Conservation (phyloP, 345 rosid species). For the Hirschfeldia incana region DNA sequence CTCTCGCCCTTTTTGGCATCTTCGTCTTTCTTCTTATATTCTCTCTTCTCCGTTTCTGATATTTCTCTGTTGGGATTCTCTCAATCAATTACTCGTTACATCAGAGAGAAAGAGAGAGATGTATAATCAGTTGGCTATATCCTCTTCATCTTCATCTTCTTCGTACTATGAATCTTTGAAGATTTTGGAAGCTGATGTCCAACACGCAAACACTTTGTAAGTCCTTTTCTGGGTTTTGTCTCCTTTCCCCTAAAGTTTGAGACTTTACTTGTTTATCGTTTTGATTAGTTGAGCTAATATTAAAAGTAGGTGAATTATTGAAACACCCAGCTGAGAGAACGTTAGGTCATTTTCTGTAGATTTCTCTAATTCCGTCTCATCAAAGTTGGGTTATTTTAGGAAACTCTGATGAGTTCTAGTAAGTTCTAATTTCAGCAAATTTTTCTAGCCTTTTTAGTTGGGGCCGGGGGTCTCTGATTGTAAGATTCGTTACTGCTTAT, state of each 20-base stretch:
- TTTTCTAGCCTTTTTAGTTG: background rate
- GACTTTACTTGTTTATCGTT: constrained; percentile 10
- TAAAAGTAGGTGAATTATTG: constrained; percentile 7
- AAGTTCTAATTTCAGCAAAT: constrained; percentile 6
- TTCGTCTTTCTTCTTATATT: constrained; percentile 29
- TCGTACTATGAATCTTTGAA: constrained; percentile 78
- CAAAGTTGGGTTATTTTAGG: constrained; percentile 24
- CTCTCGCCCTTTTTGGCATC: constrained; percentile 33
- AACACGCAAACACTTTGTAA: constrained; percentile 84
- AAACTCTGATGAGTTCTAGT: constrained; percentile 6
- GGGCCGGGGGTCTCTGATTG: background rate
- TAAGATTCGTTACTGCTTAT: background rate
- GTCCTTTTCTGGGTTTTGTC: constrained; percentile 42
- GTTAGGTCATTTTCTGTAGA: constrained; percentile 6
- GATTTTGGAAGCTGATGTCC: constrained; percentile 81
- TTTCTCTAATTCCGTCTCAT: constrained; percentile 12
- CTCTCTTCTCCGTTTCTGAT: background rate
- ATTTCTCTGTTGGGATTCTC: constrained; percentile 16
- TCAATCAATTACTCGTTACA: constrained; percentile 21
- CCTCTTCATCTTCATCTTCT: constrained; percentile 29
- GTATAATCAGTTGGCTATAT: constrained; percentile 40
- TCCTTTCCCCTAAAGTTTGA: constrained; percentile 16
- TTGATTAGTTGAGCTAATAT: constrained; percentile 34
- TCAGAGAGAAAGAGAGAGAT: constrained; percentile 17
- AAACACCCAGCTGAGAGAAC: constrained; percentile 17